These are phyloP conservation scores for Albatrellus ellisii DNA, from an alignment of 768 basidiomycete genomes.

Conservation along the genomic window DNA sequence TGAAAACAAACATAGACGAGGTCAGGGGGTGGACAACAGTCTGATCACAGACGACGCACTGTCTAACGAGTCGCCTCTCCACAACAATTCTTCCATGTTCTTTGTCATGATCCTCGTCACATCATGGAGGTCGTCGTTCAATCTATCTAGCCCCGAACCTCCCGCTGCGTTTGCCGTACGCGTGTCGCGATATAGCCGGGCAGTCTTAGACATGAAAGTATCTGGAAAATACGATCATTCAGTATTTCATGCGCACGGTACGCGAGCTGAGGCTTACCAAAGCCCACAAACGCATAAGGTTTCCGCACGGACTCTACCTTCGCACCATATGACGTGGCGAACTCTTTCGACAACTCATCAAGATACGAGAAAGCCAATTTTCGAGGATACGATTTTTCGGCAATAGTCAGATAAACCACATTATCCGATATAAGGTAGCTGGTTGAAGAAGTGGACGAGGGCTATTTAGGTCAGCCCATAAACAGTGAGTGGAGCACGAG, in stretches of 20 bases:
- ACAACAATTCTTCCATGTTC: conserved; percentile 98
- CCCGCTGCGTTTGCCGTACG: conserved; percentile 65
- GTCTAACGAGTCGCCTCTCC: conserved; percentile 96
- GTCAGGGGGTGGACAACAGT: not conserved
- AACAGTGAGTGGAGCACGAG: not conserved
- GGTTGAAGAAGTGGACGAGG: conserved; percentile 4
- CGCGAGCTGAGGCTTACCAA: conserved; percentile 45
- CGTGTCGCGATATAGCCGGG: conserved; percentile 89
- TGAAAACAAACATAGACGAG: conserved; percentile 18
- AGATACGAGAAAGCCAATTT: conserved; percentile 97
- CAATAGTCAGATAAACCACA: conserved; percentile 90
- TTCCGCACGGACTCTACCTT: conserved; percentile 88
- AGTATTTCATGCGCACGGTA: conserved; percentile 1
- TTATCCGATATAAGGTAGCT: conserved; percentile 94
- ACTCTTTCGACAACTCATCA: conserved; percentile 95
- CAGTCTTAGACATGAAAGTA: conserved; percentile 98
- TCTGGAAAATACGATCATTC: conserved; percentile 33
- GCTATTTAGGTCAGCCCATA: not conserved
- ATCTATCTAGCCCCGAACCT: conserved; percentile 59
- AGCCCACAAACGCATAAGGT: conserved; percentile 98
- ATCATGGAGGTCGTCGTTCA: conserved; percentile 95
- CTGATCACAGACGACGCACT: conserved; percentile 34
- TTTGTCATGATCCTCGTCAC: conserved; percentile 99
- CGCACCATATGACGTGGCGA: conserved; percentile 80
- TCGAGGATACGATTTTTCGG: conserved; percentile 93